Base-by-base conservation (phyloP, 78 protist genomes). In the Chrysochromulina tobinii region DNA sequence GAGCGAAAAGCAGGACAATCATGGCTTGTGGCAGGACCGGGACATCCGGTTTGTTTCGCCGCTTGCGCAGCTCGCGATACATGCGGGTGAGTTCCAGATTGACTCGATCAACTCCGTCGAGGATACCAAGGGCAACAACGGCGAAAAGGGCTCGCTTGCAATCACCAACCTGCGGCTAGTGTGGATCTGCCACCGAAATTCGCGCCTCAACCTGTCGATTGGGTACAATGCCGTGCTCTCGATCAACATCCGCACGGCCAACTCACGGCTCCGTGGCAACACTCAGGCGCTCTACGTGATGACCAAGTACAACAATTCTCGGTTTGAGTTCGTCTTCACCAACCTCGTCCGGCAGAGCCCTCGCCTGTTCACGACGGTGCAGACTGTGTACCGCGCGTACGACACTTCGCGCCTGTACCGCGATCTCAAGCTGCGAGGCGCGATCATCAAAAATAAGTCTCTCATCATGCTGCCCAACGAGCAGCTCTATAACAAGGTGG, bases 111-210 rank as follows among this genome's bases (percentile, higher is more conserved):
- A 23, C 81, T 1, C 73, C 18, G 79, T 97, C 9, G 98, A 97
- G 81, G 98, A 97, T 93, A 95, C 96, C 18, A 97, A 97, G 90
- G 98, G 98, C 2, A 95, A 95, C 89, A 93, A 88, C 68, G 98
- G 98, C 48, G 94, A 93, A 73, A 55, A 23, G 12, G 98, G 98
- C 8, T 2, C 14, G 15, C 75, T 97, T 53, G 21, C 54, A 8
- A 85, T 96, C 53, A 94, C 98, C 20, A 97, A 97, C 89, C 90
- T 97, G 57, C 86, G 98, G 11, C 48, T 97, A 17, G 90, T 95
- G 55, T 97, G 98, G 98, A 1, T 12, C 48, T 61, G 88, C 75
- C 1, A 20, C 9, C 11, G 68, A 14, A 48, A 87, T 20, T 27
- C 75, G 9, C 2, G 27, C 23, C 53, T 72, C 25, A 72, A 72